Evolutionary conservation across 306 rosid species (phyloP).

Genomic region (Begonia fuchsioides): DNA sequence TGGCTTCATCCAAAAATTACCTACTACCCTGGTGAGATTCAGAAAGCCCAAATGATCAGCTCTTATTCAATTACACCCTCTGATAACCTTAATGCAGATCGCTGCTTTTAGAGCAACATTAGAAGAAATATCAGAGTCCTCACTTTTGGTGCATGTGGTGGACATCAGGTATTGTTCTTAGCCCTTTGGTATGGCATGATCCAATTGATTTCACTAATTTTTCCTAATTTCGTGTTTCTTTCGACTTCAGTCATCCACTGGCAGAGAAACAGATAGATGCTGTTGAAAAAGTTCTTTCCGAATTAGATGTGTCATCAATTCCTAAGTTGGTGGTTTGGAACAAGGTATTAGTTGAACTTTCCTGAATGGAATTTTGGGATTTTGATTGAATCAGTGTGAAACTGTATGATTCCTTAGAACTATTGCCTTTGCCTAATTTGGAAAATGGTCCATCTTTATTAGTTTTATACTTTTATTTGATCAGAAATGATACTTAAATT

Average conservation of each 20-base stretch:
- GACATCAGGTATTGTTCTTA: conserved; percentile 60
- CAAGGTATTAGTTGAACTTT: conserved; percentile 34
- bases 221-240: conserved; percentile 20
- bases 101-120: conserved; percentile 98
- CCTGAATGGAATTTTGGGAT: not conserved
- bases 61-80: not conserved
- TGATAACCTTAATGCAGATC: conserved; percentile 34
- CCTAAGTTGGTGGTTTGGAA: conserved; percentile 96
- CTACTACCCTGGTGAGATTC: conserved; percentile 74
- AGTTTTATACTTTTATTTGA: too few relatives aligned
- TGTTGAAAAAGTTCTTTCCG: conserved; percentile 82
- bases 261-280: conserved; percentile 93
- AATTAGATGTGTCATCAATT: conserved; percentile 61
- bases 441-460: too few relatives aligned
- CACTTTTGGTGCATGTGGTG: conserved; percentile 77
- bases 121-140: conserved; percentile 92
- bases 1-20: conserved; percentile 97
- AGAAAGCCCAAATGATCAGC: conserved; percentile 4
- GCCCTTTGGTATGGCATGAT: conserved; percentile 7
- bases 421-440: too few relatives aligned
- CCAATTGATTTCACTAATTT: not conserved
- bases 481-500: too few relatives aligned
- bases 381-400: too few relatives aligned
- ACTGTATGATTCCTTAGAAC: too few relatives aligned
- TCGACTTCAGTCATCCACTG: conserved; percentile 73